These are phyloP conservation scores for Cadophora luteo-olivacea DNA, from an alignment of 2,329 filamentous ascomycete species.

Conservation along the genomic window DNA sequence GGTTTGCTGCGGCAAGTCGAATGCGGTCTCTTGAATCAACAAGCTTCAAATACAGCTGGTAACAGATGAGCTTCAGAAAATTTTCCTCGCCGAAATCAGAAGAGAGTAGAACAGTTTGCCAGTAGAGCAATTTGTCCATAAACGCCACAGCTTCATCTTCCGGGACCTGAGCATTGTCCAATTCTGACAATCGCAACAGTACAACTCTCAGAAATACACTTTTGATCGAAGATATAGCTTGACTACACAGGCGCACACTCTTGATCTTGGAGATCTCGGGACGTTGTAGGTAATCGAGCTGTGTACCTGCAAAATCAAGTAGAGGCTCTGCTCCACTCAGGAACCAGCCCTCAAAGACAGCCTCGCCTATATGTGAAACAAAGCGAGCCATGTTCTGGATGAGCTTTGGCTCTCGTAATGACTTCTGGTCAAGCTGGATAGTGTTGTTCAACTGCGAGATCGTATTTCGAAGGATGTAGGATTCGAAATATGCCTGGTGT, in stretches of 20 bases:
- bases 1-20: slow-evolving; percentile 77
- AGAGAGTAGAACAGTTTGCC: slow-evolving; percentile 89
- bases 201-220: slow-evolving; percentile 79
- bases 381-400: slow-evolving; percentile 88
- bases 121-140: slow-evolving; percentile 88
- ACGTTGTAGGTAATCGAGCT: slow-evolving; percentile 88
- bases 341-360: slow-evolving; percentile 96
- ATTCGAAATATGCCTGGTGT: slow-evolving; percentile 94
- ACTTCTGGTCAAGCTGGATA: slow-evolving; percentile 73
- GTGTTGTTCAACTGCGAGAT: slow-evolving; percentile 73
- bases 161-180: slow-evolving; percentile 69
- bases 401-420: slow-evolving; percentile 80
- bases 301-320: slow-evolving; percentile 83
- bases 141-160: slow-evolving; percentile 72
- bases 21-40: slow-evolving; percentile 73
- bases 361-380: slow-evolving; percentile 81
- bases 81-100: slow-evolving; percentile 80
- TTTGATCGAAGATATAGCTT: slow-evolving; percentile 79
- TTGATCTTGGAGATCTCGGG: slow-evolving; percentile 83
- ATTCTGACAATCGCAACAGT: slow-evolving; percentile 81
- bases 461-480: slow-evolving; percentile 80
- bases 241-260: slow-evolving; percentile 87
- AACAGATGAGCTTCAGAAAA: slow-evolving; percentile 86
- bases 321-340: slow-evolving; percentile 83
- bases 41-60: slow-evolving; percentile 89